Evolutionary conservation across 2,329 filamentous ascomycete species (phyloP), one percentile per base, ranked within the genome.

Genomic region (Colletotrichum noveboracense): DNA sequence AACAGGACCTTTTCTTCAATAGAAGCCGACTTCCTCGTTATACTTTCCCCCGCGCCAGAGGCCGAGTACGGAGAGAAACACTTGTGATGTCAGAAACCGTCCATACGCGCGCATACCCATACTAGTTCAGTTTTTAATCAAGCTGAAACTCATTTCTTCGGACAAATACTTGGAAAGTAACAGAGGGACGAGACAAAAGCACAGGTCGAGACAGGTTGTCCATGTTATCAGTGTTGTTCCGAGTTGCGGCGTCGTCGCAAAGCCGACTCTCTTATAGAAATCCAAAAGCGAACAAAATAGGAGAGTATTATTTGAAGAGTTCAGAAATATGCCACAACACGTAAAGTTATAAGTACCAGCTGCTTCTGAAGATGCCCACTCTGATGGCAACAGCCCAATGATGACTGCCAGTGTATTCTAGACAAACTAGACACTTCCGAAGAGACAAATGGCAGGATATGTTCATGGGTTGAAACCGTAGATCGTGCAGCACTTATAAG

Each of bases 401-500:
- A 21, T 52, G 2, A 21, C n/a, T 7, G n/a, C n/a, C n/a, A 13
- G 43, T 52, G 6, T 52, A 10, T 13, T 52, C 1, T 52, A 52
- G 1, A 21, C 43, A 13, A 7, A 52, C 10, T 13, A 21, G 0
- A 52, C 43, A 0, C 0, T 52, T 1, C 4, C 43, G n/a, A 21
- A 21, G 2, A 13, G 2, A 52, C 6, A 13, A 12, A 4, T 4
- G 5, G 10, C 0, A n/a, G 38, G n/a, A 13, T 12, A 13, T 52
- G 6, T 21, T 52, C 43, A 21, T 48, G 10, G 43, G n/a, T 7
- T 5, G 1, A 2, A 13, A 52, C 6, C n/a, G 43, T 13, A 13
- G 3, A 21, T 13, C 4, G 13, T 52, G 10, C n/a, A 21, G n/a
- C 18, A 4, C 7, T 52, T 0, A 1, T 3, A 52, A 52, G 43